Evolutionary conservation across 805 yeast genomes (phyloP).

Genomic region (Cyberlindnera saturnus): DNA sequence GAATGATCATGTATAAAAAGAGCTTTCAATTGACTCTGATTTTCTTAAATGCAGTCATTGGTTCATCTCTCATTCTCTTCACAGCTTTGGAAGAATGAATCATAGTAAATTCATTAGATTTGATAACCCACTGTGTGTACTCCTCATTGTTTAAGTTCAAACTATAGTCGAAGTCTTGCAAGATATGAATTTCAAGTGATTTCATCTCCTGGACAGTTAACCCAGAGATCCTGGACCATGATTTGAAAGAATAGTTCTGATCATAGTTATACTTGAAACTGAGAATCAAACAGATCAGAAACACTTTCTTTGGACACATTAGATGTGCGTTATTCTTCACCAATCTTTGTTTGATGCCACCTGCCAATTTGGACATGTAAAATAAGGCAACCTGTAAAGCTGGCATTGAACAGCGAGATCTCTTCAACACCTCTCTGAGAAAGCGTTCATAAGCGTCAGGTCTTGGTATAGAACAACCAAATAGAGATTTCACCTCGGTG

Average conservation of each 20-base stretch:
- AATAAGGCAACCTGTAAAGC: conserved; percentile 62
- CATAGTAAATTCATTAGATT: background rate
- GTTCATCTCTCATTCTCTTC: background rate
- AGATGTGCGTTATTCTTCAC: conserved; percentile 1
- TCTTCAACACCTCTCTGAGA: conserved; percentile 36
- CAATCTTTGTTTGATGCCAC: conserved; percentile 14
- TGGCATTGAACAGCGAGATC: conserved; percentile 55
- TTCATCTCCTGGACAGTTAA: conserved; percentile 44
- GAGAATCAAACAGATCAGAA: conserved; percentile 61
- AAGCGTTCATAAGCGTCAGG: conserved; percentile 17
- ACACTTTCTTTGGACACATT: conserved; percentile 56
- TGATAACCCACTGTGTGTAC: background rate
- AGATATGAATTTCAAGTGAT: conserved; percentile 46
- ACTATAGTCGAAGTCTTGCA: conserved; percentile 50
- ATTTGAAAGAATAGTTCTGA: conserved; percentile 56
- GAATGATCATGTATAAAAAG: background rate
- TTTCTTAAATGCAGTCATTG: background rate
- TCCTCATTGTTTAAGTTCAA: conserved; percentile 40
- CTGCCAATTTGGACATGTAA: conserved; percentile 48
- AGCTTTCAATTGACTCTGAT: background rate
- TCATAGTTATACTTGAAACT: conserved; percentile 74
- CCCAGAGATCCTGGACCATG: conserved; percentile 76
- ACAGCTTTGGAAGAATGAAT: background rate
- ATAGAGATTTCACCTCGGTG: background rate
- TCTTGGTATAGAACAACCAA: background rate